phyloP scores from a whole-genome alignment of 371 early-diverging fungal genomes.

The Vittaforma corneae region DNA sequence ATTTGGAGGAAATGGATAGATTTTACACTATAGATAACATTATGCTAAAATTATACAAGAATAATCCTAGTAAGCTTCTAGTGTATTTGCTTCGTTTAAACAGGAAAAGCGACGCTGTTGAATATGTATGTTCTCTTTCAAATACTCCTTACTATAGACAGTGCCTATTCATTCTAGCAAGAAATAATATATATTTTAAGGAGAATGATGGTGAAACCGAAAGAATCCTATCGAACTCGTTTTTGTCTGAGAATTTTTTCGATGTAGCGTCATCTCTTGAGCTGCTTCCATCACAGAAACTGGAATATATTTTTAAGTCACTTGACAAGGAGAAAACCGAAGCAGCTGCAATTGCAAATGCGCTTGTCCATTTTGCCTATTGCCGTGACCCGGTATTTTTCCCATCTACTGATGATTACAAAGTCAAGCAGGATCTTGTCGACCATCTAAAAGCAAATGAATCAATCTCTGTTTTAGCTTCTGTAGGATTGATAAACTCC shows the following conservation, averaged over 20 bases:
- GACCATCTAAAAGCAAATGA: not conserved
- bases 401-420: not conserved
- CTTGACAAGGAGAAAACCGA: slow-evolving; percentile 37
- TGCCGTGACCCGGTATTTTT: slow-evolving; percentile 38
- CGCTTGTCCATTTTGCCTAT: slow-evolving; percentile 44
- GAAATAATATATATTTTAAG: slow-evolving; percentile 35
- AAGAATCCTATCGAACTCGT: slow-evolving; percentile 25
- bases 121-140: slow-evolving; percentile 16
- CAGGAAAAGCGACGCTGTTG: slow-evolving; percentile 26
- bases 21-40: slow-evolving; percentile 32
- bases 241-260: slow-evolving; percentile 22
- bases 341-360: slow-evolving; percentile 36
- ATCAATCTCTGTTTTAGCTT: slow-evolving; percentile 22
- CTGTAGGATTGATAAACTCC: slow-evolving; percentile 46
- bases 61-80: slow-evolving; percentile 26
- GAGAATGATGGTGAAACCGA: slow-evolving; percentile 18
- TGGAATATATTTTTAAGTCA: slow-evolving; percentile 21
- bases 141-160: slow-evolving; percentile 24
- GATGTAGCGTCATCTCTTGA: slow-evolving; percentile 22
- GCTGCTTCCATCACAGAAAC: slow-evolving; percentile 23
- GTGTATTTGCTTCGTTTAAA: slow-evolving; percentile 20
- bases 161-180: slow-evolving; percentile 38
- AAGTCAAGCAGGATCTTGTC: slow-evolving; percentile 18
- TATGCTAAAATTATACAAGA: slow-evolving; percentile 35
- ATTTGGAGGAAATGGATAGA: slow-evolving; percentile 44